Conservation (phyloP, 495 filamentous ascomycete genomes). For the Aspergillus campestris region DNA sequence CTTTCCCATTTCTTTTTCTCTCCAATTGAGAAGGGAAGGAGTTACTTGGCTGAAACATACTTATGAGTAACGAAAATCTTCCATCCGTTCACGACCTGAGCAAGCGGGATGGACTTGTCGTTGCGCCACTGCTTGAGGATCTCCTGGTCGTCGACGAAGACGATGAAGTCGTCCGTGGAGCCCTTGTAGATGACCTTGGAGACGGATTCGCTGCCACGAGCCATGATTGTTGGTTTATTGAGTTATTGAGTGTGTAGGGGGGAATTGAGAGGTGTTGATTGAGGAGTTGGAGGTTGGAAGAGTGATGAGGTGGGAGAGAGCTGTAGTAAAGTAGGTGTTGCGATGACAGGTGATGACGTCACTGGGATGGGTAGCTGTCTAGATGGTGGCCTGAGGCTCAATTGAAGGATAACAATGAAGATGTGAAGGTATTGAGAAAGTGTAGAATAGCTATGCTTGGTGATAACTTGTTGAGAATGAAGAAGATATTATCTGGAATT, state of each 20-base stretch:
- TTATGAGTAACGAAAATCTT: constrained; percentile 87
- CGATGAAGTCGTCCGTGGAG: constrained; percentile 76
- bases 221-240: constrained; percentile 44
- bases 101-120: constrained; percentile 69
- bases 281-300: neutral
- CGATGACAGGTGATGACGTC: no score
- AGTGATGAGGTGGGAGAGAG: no score
- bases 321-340: no score
- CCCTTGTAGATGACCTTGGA: constrained; percentile 90
- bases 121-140: constrained; percentile 72
- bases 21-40: neutral
- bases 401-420: no score
- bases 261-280: constrained; percentile 12
- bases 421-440: no score
- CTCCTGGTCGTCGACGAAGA: constrained; percentile 72
- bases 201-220: constrained; percentile 66
- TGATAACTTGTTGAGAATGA: no score
- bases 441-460: no score
- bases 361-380: no score
- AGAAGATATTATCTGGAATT: no score
- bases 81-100: constrained; percentile 79
- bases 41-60: constrained; percentile 42
- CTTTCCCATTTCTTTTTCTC: neutral
- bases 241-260: constrained; percentile 4
- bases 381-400: no score